Base-by-base conservation (phyloP, 352 stramenopile species). In the Pythium rishiriense region DNA sequence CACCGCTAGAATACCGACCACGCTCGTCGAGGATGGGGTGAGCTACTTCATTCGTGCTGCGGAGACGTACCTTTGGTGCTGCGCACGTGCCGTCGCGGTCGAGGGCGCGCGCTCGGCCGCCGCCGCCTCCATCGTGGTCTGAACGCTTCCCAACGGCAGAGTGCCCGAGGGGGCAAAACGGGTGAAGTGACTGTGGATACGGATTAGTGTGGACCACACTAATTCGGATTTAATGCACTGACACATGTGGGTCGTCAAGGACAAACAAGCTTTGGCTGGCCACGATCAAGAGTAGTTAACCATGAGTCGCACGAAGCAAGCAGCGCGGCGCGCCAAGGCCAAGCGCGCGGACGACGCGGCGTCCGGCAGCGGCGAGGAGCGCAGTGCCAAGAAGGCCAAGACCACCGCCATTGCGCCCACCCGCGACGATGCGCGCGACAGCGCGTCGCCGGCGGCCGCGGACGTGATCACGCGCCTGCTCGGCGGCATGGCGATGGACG, bases 301-400 rank as follows among this genome's bases (percentile, higher is more conserved):
- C 33, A 87, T 87, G 78, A 75, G 67, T 46, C 74, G 76, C 43
- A 76, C 67, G 31, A 85, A 84, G 69, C 73, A 85, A 64, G 68
- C 57, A 42, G 64, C 74, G 22, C 74, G 70, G 31, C 66, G 69
- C 25, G 59, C 49, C 48, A 88, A 85, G 73, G 75, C 69, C 66
- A 70, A 58, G 64, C 73, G 28, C 51, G 14, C 31, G 24, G 61
- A 69, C 10, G 55, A 60, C 6, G 66, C 78, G 10, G 53, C 37
- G 26, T 51, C 55, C 1, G 46, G n/a, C 10, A 56, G 52, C 29
- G 41, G 58, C 8, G 25, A 66, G 15, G 31, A 62, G 0, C 58
- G 51, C n/a, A 51, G 22, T 10, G 22, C 52, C 21, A 86, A 69
- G 47, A 88, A 87, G 57, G 76, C 80, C 25, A 80, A 82, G 41